phyloP scores from a whole-genome alignment of 2,329 filamentous ascomycete genomes.

The Trichoderma aggressivum region DNA sequence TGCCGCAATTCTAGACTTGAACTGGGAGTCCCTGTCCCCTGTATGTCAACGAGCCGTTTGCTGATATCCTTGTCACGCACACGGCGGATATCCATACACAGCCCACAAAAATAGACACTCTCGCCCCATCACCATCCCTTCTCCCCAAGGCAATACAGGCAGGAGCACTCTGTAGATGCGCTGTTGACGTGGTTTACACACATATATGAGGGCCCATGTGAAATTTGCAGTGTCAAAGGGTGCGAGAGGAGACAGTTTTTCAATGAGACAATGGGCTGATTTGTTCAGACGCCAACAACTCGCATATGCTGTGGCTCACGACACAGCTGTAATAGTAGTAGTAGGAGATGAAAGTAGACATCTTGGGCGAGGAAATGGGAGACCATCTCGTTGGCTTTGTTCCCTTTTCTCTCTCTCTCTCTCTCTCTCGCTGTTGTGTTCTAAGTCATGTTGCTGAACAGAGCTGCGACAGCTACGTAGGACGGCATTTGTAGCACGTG shows the following conservation, averaged over 20 bases:
- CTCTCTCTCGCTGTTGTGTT: neutral
- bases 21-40: neutral
- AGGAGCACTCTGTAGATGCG: neutral
- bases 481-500: constrained; percentile 1
- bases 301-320: neutral
- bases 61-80: constrained; percentile 10
- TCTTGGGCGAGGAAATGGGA: neutral
- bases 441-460: neutral
- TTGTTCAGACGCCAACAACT: neutral
- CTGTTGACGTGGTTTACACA: neutral
- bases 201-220: neutral
- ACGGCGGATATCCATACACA: neutral
- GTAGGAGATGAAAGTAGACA: neutral
- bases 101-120: neutral
- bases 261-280: neutral
- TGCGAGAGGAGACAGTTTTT: neutral
- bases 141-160: neutral
- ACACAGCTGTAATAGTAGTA: neutral
- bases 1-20: neutral
- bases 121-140: constrained; percentile 1
- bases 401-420: no score
- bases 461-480: neutral
- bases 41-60: neutral
- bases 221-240: neutral
- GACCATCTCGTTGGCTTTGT: neutral